phyloP scores from a whole-genome alignment of 495 filamentous ascomycete species.

The Trichodelitschia bisporula region DNA sequence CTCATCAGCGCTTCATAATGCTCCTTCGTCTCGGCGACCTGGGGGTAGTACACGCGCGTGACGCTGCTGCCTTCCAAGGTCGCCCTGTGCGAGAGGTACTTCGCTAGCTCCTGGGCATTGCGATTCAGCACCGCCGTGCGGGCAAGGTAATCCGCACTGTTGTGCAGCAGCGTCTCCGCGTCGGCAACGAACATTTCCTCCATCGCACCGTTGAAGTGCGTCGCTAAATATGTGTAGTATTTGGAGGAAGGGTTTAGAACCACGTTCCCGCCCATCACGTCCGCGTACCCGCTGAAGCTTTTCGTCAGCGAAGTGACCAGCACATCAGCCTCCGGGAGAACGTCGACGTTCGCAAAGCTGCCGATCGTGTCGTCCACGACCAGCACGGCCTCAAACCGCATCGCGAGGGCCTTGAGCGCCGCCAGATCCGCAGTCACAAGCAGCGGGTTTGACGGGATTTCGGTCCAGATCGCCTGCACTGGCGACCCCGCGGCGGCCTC shows the following conservation, averaged over 20 bases:
- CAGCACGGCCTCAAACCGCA: slow-evolving; percentile 11
- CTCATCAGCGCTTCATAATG: slow-evolving; percentile 19
- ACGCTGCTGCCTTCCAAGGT: background rate
- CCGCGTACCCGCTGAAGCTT: slow-evolving; percentile 23
- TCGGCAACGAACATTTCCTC: slow-evolving; percentile 20
- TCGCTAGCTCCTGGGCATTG: slow-evolving; percentile 19
- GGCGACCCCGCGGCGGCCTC: slow-evolving; percentile 3
- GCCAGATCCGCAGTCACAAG: slow-evolving; percentile 10
- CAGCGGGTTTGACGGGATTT: slow-evolving; percentile 16
- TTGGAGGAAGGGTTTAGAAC: slow-evolving; percentile 18
- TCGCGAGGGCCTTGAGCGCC: slow-evolving; percentile 12
- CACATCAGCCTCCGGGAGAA: slow-evolving; percentile 16
- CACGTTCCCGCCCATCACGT: slow-evolving; percentile 25
- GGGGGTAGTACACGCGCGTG: background rate
- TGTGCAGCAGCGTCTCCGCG: slow-evolving; percentile 18
- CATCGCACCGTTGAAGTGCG: slow-evolving; percentile 12
- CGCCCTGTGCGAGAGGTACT: slow-evolving; percentile 10
- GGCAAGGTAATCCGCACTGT: slow-evolving; percentile 17
- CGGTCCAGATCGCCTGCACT: slow-evolving; percentile 11
- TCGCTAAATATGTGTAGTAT: slow-evolving; percentile 11
- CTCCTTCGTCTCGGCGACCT: slow-evolving; percentile 2
- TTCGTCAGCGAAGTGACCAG: slow-evolving; percentile 25
- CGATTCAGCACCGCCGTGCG: slow-evolving; percentile 19
- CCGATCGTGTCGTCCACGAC: slow-evolving; percentile 17
- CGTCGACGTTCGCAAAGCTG: slow-evolving; percentile 15